Percentiles rank a stretch among this genome's conserved stretches.
Conservation (phyloP, 1,284 basidiomycete species). For the Afroboletus lepidellus region DNA sequence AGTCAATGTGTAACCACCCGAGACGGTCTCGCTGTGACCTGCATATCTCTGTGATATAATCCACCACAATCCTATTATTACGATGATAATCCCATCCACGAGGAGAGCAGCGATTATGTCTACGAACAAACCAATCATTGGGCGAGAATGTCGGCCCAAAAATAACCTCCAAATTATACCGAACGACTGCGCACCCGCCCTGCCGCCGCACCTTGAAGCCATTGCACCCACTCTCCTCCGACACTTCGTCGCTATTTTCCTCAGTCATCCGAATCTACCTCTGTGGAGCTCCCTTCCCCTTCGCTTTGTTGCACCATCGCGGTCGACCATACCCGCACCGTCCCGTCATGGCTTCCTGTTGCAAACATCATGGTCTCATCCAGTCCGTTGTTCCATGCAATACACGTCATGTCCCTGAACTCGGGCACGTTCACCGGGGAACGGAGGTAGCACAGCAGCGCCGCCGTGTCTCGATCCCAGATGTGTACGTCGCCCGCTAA, state of each 20-base stretch:
- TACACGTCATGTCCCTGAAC: slow-evolving; percentile 67
- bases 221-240: too few relatives aligned
- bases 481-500: slow-evolving; percentile 79
- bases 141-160: too few relatives aligned
- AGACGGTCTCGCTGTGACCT: too few relatives aligned
- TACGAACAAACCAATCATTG: too few relatives aligned
- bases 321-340: slow-evolving; percentile 65
- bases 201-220: too few relatives aligned
- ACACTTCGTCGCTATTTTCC: neutral
- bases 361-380: slow-evolving; percentile 75
- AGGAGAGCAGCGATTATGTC: too few relatives aligned
- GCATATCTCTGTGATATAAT: too few relatives aligned
- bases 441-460: slow-evolving; percentile 61
- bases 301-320: slow-evolving; percentile 1
- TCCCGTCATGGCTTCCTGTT: slow-evolving; percentile 73
- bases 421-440: slow-evolving; percentile 38
- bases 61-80: too few relatives aligned
- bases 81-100: too few relatives aligned
- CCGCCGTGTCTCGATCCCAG: slow-evolving; percentile 76
- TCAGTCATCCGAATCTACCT: slow-evolving; percentile 20
- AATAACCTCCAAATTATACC: too few relatives aligned
- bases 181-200: too few relatives aligned
- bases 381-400: slow-evolving; percentile 70
- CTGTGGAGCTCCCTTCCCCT: slow-evolving; percentile 9
- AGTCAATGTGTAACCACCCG: too few relatives aligned